These are phyloP conservation scores for Fusarium setosum DNA, from an alignment of 2,329 filamentous ascomycete species.

Conservation along the genomic window DNA sequence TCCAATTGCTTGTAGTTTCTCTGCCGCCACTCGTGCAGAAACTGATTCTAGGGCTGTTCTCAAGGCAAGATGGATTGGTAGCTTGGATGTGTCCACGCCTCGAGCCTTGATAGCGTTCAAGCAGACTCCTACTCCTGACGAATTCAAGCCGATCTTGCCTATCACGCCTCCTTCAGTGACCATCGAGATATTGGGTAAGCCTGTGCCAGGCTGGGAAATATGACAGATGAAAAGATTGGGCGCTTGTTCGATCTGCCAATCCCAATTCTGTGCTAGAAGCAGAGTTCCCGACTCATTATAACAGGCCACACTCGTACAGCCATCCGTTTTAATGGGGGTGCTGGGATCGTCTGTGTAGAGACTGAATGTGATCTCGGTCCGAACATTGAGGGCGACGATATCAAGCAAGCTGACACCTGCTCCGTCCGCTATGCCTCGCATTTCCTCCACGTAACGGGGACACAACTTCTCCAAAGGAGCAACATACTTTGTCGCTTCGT, in stretches of 20 bases:
- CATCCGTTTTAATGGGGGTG: slow-evolving; percentile 53
- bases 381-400: slow-evolving; percentile 66
- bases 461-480: slow-evolving; percentile 12
- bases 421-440: slow-evolving; percentile 65
- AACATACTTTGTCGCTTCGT: slow-evolving; percentile 27
- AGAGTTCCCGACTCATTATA: slow-evolving; percentile 39
- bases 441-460: slow-evolving; percentile 47
- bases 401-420: slow-evolving; percentile 58
- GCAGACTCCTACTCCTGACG: slow-evolving; percentile 65
- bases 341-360: slow-evolving; percentile 51
- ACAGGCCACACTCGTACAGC: slow-evolving; percentile 66
- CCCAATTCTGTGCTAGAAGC: slow-evolving; percentile 69
- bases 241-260: slow-evolving; percentile 65
- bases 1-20: slow-evolving; percentile 11
- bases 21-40: slow-evolving; percentile 12
- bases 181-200: slow-evolving; percentile 61
- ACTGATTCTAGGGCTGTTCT: slow-evolving; percentile 64
- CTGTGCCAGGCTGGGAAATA: slow-evolving; percentile 52
- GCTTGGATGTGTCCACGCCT: slow-evolving; percentile 59
- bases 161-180: slow-evolving; percentile 71
- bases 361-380: slow-evolving; percentile 55
- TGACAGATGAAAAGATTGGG: slow-evolving; percentile 60
- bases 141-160: slow-evolving; percentile 75
- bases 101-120: slow-evolving; percentile 71
- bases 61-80: slow-evolving; percentile 72